Evolutionary conservation across 2,329 filamentous ascomycete species (phyloP).

Genomic region (Aureobasidium mangrovei): DNA sequence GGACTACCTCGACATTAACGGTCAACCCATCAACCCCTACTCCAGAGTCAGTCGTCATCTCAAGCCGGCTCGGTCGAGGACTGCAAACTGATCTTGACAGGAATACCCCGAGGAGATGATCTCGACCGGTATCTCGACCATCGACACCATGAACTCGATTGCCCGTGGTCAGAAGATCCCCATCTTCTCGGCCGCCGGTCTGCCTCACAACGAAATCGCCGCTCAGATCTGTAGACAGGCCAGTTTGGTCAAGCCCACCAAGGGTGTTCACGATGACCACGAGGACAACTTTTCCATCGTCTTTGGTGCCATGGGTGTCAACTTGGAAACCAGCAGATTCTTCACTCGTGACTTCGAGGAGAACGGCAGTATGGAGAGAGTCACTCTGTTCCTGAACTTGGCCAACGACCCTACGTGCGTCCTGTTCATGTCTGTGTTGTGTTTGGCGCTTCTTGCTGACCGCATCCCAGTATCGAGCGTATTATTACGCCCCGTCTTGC

Average conservation of each 20-base stretch:
- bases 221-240: constrained; percentile 98
- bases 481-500: constrained; percentile 98
- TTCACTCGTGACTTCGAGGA: constrained; percentile 98
- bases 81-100: not conserved
- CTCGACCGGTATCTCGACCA: constrained; percentile 96
- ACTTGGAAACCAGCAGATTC: constrained; percentile 97
- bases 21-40: constrained; percentile 96
- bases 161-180: constrained; percentile 99
- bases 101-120: constrained; percentile 98
- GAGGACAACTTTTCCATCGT: constrained; percentile 99
- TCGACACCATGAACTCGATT: constrained; percentile 89
- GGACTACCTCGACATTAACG: constrained; percentile 98
- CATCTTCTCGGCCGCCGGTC: constrained; percentile 96
- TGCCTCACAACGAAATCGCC: constrained; percentile 98
- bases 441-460: not conserved
- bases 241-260: constrained; percentile 79
- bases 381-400: constrained; percentile 96
- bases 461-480: constrained; percentile 72
- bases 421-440: not conserved
- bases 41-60: constrained; percentile 59
- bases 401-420: constrained; percentile 94
- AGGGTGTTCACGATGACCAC: constrained; percentile 91
- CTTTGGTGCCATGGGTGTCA: constrained; percentile 99
- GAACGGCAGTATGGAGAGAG: constrained; percentile 96
- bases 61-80: not conserved